phyloP scores from a whole-genome alignment of 2,329 filamentous ascomycete genomes.

The Exophiala bonariae region DNA sequence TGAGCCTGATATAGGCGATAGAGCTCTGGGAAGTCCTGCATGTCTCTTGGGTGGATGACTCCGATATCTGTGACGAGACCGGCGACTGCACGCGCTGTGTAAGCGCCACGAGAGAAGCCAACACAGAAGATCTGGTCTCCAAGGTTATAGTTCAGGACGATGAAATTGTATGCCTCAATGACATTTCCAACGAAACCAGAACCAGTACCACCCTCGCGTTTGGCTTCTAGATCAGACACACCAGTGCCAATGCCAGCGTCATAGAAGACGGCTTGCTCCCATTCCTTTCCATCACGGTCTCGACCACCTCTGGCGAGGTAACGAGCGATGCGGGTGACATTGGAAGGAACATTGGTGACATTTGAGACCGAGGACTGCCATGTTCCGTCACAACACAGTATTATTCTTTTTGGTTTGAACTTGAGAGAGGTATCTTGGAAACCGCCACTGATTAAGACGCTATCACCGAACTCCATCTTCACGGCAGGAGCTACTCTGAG shows the following conservation, averaged over 20 bases:
- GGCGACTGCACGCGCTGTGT: constrained; percentile 45
- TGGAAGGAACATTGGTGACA: constrained; percentile 29
- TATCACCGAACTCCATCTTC: too few relatives aligned
- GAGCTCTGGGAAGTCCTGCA: constrained; percentile 26
- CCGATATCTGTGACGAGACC: constrained; percentile 47
- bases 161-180: constrained; percentile 24
- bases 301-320: constrained; percentile 20
- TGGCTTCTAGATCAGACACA: background rate
- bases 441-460: too few relatives aligned
- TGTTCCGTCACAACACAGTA: background rate
- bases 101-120: constrained; percentile 50
- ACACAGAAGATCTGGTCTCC: constrained; percentile 53
- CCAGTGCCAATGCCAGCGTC: constrained; percentile 38
- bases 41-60: constrained; percentile 32
- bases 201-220: constrained; percentile 2
- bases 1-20: constrained; percentile 13
- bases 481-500: too few relatives aligned
- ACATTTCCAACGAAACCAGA: constrained; percentile 14
- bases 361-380: constrained; percentile 21
- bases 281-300: constrained; percentile 21
- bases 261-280: constrained; percentile 38
- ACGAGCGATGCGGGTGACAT: constrained; percentile 32
- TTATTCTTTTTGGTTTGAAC: too few relatives aligned
- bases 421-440: too few relatives aligned
- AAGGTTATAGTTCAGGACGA: constrained; percentile 33